phyloP scores from a whole-genome alignment of 2,329 filamentous ascomycete genomes.

The Colletotrichum lindemuthianum region DNA sequence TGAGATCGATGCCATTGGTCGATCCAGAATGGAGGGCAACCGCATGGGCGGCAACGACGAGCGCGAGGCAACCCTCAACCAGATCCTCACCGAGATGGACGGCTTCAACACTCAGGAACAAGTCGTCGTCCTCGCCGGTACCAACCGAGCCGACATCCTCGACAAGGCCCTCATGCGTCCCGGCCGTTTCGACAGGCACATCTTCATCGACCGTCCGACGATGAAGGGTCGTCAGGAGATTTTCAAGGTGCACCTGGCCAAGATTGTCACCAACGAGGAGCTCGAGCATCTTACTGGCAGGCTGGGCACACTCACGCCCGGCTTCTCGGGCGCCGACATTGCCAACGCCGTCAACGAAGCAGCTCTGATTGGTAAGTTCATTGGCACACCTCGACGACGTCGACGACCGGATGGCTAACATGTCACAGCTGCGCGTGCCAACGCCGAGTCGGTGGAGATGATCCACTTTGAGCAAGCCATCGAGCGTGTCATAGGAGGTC shows the following conservation, averaged over 20 bases:
- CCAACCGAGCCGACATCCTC: slow-evolving; percentile 92
- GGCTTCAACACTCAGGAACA: slow-evolving; percentile 98
- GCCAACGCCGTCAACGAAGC: slow-evolving; percentile 99
- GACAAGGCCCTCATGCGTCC: slow-evolving; percentile 94
- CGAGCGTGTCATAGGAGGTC: slow-evolving; percentile 93
- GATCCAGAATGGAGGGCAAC: slow-evolving; percentile 83
- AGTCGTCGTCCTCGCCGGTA: slow-evolving; percentile 95
- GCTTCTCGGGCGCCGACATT: slow-evolving; percentile 97
- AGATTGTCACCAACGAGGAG: slow-evolving; percentile 94
- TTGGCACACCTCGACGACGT: not conserved
- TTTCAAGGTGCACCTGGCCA: slow-evolving; percentile 92
- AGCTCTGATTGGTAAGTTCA: slow-evolving; percentile 84
- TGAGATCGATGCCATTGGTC: slow-evolving; percentile 97
- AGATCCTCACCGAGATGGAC: slow-evolving; percentile 99
- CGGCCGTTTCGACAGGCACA: slow-evolving; percentile 96
- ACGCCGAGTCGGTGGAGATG: slow-evolving; percentile 85
- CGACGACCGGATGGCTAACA: slow-evolving; percentile 50
- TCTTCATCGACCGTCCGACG: slow-evolving; percentile 91
- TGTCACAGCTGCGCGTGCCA: slow-evolving; percentile 78
- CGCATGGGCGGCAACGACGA: slow-evolving; percentile 87
- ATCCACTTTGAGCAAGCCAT: slow-evolving; percentile 96
- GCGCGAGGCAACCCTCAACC: slow-evolving; percentile 95
- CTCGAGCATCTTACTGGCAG: slow-evolving; percentile 88
- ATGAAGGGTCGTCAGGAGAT: slow-evolving; percentile 98
- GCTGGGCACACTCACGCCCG: slow-evolving; percentile 90